Evolutionary conservation across 495 filamentous ascomycete species (phyloP).

Genomic region (Penicillium simplicissimum): DNA sequence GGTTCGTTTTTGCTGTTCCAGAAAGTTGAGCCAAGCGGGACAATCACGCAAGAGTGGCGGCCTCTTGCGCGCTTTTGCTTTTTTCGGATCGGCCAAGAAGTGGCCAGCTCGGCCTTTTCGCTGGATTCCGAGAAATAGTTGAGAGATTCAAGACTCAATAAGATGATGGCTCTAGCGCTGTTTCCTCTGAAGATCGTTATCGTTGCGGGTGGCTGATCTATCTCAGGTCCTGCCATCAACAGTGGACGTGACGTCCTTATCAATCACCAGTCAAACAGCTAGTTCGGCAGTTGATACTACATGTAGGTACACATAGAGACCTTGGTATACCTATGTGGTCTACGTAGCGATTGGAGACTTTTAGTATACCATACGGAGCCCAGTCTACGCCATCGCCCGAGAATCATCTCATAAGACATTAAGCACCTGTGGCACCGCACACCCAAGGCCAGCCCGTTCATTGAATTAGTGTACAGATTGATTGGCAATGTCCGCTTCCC

Average conservation of each 20-base stretch:
- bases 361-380: neutral
- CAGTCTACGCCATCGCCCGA: conserved; percentile 1
- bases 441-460: conserved; percentile 17
- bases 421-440: neutral
- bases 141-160: neutral
- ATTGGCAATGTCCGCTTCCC: neutral
- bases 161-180: neutral
- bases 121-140: neutral
- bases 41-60: conserved; percentile 41
- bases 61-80: conserved; percentile 15
- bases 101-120: neutral
- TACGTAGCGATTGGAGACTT: neutral
- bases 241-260: neutral
- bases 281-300: too few species aligned
- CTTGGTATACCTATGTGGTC: neutral
- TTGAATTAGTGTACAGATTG: conserved; percentile 26
- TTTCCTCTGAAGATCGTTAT: neutral
- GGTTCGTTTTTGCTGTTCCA: conserved; percentile 23
- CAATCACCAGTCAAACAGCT: too few species aligned
- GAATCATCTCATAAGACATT: neutral
- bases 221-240: neutral
- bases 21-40: conserved; percentile 20
- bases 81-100: neutral
- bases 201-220: neutral
- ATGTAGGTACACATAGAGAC: too few species aligned